Base-by-base conservation (phyloP, 768 basidiomycete genomes). In the Nidularia sp. region DNA sequence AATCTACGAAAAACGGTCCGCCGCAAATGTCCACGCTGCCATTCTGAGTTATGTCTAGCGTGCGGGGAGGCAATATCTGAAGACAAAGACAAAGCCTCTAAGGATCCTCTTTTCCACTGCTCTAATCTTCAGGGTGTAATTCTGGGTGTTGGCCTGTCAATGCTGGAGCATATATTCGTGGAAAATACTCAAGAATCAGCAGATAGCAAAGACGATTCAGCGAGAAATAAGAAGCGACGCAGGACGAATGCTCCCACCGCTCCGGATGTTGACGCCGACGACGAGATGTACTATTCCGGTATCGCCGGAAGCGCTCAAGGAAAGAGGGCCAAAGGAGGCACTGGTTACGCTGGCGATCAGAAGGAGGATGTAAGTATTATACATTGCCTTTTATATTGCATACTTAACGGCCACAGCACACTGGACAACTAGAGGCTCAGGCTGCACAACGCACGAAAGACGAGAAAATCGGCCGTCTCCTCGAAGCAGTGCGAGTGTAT, bases 91-190 rank as follows among this genome's bases (percentile, higher is more conserved):
- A 72, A 75, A 60, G 75, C 70, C 62, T 73, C 64, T 71, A 79
- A 83, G 44, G 79, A 81, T 50, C 76, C 78, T 9, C 69, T 96
- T 53, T 91, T 95, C 63, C 94, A 97, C 69, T 97, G 94, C 67
- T 79, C 90, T 5, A 89, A 91, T 62, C 65, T 96, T 34, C 89
- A 97, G 70, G 95, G 94, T 36, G 82, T 91, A 10, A 85, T 97
- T 56, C 74, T 98, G 4, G 95, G 94, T n/a, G 78, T 96, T 36
- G 94, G 95, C 6, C 78, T 96, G 43, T 83, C 83, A 34, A 92
- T 92, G 83, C 77, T 96, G 42, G 92, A 96, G 66, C 76, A 82
- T 50, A 68, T 78, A 34, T 95, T 86, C 62, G 66, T 75, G 34
- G 82, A 86, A 39, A 81, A 84, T 49, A 69, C 57, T 34, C 69